Base-by-base conservation (phyloP, 1,139 yeast genomes). In the Fermentozyma sake region DNA sequence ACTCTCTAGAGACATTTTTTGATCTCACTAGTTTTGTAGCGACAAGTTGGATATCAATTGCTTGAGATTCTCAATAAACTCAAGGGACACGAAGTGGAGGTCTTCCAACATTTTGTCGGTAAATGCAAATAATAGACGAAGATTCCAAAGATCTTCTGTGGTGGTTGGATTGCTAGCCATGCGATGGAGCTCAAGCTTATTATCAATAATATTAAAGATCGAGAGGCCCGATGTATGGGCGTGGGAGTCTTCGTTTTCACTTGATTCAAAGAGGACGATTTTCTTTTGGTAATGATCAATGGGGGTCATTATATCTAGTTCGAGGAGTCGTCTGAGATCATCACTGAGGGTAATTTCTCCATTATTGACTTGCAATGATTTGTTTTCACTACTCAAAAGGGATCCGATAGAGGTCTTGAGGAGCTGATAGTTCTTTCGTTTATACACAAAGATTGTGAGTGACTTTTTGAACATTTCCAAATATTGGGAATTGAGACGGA, bases 61-160 rank as follows among this genome's bases (percentile, higher is more conserved):
- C 42, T 71, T 75, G 33, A 77, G 48, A 30, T 49, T 50, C 37
- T 76, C 82, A 19, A 77, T 61, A 37, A 72, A 76, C 27, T 68
- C 73, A 8, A 64, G 39, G 10, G 63, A 61, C 26, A 77, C 46
- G 41, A 68, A 74, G 35, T 56, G 53, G 39, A 61, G 43, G 29
- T 56, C 56, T 12, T 49, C 49, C n/a, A 52, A 39, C 22, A 58
- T 32, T 23, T 53, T 52, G 31, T 78, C 85, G 14, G 76, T 68
- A 50, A 70, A 80, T 7, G 79, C 74, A 50, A 83, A 79, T 11
- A 84, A 53, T 22, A 84, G 50, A 35, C 71, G 68, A 34, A 83
- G 53, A 39, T 79, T 80, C 82, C 86, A 77, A 27, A 82, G 50
- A 32, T 79, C 83, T 31, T 79, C 82, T 3, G 64, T 47, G 1